Conservation (phyloP, 345 rosid species). For the Eucalyptus marginata region DNA sequence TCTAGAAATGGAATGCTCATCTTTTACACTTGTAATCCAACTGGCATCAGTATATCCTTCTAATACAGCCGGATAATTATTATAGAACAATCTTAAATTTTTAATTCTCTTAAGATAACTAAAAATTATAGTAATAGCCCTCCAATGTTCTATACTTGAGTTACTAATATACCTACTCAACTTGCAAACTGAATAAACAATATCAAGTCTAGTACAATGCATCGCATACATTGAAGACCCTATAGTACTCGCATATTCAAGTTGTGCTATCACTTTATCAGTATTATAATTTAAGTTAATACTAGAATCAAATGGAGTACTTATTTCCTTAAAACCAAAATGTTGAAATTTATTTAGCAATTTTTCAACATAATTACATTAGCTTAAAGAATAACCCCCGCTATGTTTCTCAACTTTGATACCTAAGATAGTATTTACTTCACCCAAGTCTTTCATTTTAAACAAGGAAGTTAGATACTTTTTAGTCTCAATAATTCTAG, state of each 20-base stretch:
- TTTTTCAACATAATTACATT: not conserved
- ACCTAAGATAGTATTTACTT: not conserved
- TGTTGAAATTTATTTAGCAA: not conserved
- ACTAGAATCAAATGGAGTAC: not conserved
- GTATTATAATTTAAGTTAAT: not conserved
- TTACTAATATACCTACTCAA: not conserved
- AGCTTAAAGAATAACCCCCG: accelerated
- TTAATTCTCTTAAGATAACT: no score
- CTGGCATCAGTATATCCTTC: accelerated
- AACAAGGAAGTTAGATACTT: no score
- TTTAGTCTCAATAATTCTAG: not conserved
- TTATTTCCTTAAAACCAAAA: not conserved
- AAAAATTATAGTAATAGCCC: no score
- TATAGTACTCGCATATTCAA: not conserved
- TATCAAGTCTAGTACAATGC: not conserved
- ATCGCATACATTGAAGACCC: not conserved
- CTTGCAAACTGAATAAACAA: not conserved
- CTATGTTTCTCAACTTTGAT: not conserved
- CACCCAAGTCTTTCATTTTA: not conserved
- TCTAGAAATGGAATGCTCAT: no score
- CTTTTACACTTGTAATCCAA: no score
- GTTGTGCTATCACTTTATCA: not conserved
- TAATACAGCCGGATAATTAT: no score
- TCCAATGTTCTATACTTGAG: no score
- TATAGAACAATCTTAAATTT: no score